Evolutionary conservation across 1,284 basidiomycete genomes (phyloP), one percentile per base, ranked within the genome.

Genomic region (Ustilago crameri): DNA sequence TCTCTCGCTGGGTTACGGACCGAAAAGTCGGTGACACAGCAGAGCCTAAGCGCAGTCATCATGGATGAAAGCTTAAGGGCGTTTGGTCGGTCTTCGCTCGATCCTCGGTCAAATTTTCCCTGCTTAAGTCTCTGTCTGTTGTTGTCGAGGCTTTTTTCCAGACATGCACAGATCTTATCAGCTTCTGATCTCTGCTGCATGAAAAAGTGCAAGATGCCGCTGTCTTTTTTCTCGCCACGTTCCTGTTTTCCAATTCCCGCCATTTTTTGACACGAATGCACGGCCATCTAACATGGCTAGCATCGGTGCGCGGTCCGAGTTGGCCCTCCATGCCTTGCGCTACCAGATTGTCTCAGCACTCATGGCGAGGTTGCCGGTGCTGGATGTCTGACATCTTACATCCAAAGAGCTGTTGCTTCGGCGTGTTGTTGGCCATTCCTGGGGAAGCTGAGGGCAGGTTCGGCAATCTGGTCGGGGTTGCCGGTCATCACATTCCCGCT

Each of bases 101-200:
- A 59, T 47, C 56, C 32, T 62, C 51, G 62, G 62, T 55, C 44
- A 54, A 56, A 66, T 32, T 38, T 49, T 27, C 35, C 8, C 17
- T 14, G 14, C 17, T 15, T 9, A 9, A 37, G 35, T 17, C 17
- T 37, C 14, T 37, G n/a, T n/a, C n/a, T n/a, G n/a, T n/a, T n/a
- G n/a, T 37, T 5, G 5, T n/a, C 12, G 35, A 37, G n/a, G 35
- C 35, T 30, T 40, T 35, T 24, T 14, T 37, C 9, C 17, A 15
- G 35, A 35, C 45, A 14, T 15, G 35, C 35, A 5, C 9, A 37
- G 35, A 14, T 12, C 20, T 49, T 50, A 49, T 57, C 42, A 41
- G 54, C 30, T 14, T 30, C 24, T 26, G 47, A 38, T 52, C 51
- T 52, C 38, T 49, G 34, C 8, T n/a, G 9, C 35, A 30, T 30